Evolutionary conservation across 106 monocot species (phyloP), one percentile per base, ranked within the genome.

Genomic region (Iris macrosiphon): DNA sequence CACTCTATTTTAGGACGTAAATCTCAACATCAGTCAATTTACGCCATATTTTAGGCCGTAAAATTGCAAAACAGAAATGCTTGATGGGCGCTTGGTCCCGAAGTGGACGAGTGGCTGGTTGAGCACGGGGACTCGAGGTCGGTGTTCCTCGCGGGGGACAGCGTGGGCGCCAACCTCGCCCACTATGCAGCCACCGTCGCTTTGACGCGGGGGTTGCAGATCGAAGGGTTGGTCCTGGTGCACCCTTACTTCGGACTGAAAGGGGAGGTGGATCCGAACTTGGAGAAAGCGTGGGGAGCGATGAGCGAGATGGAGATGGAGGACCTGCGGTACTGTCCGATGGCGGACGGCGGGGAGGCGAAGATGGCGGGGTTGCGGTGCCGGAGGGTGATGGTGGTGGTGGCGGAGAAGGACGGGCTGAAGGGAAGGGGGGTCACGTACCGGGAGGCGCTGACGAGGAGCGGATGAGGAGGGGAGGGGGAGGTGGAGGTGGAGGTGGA

Each of bases 71-170:
- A n/a, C n/a, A n/a, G n/a, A n/a, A n/a, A n/a, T n/a, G n/a, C n/a
- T n/a, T n/a, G n/a, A n/a, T 85, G 85, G 85, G 85, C 57, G 1
- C 67, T 20, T 1, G 47, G 32, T 1, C 31, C 41, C 23, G 59
- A 19, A 0, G 21, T 49, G 13, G 80, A 86, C 17, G 41, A 57
- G 2, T 87, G 77, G 81, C 33, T 87, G 13, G 25, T 59, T 20
- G 74, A 60, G 38, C 64, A 68, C 55, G 77, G 60, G 0, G 87
- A 87, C 57, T 20, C 43, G 20, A 26, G 6, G 17, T 70, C 61
- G 12, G 21, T 87, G 10, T 87, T 71, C 75, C 15, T 87, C 6
- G 74, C 70, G 1, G 87, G 87, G 1, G 87, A 87, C 24, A 76
- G 76, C 52, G 70, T 67, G 24, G 78, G 78, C 7, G 78, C 29